Percentiles rank a stretch among this genome's conserved stretches.
Conservation (phyloP, 2,329 filamentous ascomycete species). For the Tolypocladium sp. region DNA sequence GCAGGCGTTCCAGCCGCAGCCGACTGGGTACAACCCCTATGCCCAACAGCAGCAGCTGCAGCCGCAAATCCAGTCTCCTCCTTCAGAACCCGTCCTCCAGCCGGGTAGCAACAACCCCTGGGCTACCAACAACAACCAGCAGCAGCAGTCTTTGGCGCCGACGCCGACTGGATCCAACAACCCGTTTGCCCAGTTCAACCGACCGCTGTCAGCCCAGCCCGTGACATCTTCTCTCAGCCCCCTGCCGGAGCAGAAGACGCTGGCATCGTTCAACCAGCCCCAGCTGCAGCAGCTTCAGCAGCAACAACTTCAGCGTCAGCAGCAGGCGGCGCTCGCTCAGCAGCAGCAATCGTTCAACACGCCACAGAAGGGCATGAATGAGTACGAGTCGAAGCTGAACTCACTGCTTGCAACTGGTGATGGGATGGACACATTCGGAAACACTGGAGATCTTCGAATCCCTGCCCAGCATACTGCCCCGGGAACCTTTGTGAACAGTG, state of each 20-base stretch:
- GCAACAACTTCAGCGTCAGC: constrained; percentile 33
- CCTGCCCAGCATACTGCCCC: constrained; percentile 94
- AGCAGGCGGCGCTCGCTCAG: constrained; percentile 14
- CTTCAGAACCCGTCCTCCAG: constrained; percentile 54
- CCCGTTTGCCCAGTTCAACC: constrained; percentile 76
- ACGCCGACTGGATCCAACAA: constrained; percentile 96
- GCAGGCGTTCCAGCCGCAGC: constrained; percentile 40
- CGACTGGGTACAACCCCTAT: constrained; percentile 47
- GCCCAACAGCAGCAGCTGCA: constrained; percentile 32
- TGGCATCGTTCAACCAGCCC: constrained; percentile 48
- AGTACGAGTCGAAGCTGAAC: constrained; percentile 71
- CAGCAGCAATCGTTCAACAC: constrained; percentile 15
- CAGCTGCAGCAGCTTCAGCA: constrained; percentile 32
- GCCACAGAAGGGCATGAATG: constrained; percentile 47
- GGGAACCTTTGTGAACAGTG: constrained; percentile 92
- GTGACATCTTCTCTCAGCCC: constrained; percentile 64
- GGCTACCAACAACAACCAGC: constrained; percentile 54
- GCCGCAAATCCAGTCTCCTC: constrained; percentile 17
- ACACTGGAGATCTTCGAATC: constrained; percentile 91
- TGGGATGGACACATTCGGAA: constrained; percentile 94
- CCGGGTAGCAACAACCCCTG: constrained; percentile 93
- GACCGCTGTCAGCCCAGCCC: constrained; percentile 42
- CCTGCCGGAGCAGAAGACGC: constrained; percentile 76
- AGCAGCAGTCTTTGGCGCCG: constrained; percentile 57
- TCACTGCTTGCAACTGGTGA: constrained; percentile 78